Evolutionary conservation across 2,329 filamentous ascomycete species (phyloP).

Genomic region (Cephalotrichum gorgonifer): DNA sequence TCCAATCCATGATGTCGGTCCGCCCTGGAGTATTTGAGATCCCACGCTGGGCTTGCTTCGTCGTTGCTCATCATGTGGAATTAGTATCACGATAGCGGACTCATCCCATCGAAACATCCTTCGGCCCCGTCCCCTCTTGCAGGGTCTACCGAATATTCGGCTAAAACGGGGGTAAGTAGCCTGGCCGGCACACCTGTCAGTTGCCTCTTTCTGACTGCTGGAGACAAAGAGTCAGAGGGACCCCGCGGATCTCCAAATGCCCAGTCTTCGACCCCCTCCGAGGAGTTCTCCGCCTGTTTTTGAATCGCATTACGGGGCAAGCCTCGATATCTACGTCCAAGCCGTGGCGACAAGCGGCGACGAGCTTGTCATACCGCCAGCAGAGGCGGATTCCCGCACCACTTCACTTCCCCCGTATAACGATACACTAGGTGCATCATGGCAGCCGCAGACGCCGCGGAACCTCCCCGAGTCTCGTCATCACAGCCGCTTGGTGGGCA

Average conservation of each 20-base stretch:
- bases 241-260: neutral
- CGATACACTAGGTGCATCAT: neutral
- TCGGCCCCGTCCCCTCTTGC: neutral
- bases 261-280: neutral
- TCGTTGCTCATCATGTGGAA: neutral
- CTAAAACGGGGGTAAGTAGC: neutral
- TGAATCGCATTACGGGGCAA: neutral
- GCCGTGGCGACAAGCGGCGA: neutral
- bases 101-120: neutral
- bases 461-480: neutral
- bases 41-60: neutral
- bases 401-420: neutral
- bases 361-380: neutral
- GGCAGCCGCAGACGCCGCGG: neutral
- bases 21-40: neutral
- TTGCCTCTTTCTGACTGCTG: neutral
- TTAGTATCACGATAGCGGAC: neutral
- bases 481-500: neutral
- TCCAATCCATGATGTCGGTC: neutral
- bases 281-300: neutral
- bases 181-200: neutral
- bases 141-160: neutral
- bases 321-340: neutral
- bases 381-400: neutral
- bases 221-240: neutral